A percentile compares a stretch with the other conserved stretches of the same genome.
These are phyloP conservation scores for Globisporangium iwayamae DNA, from an alignment of 352 stramenopile genomes.

Conservation along the genomic window DNA sequence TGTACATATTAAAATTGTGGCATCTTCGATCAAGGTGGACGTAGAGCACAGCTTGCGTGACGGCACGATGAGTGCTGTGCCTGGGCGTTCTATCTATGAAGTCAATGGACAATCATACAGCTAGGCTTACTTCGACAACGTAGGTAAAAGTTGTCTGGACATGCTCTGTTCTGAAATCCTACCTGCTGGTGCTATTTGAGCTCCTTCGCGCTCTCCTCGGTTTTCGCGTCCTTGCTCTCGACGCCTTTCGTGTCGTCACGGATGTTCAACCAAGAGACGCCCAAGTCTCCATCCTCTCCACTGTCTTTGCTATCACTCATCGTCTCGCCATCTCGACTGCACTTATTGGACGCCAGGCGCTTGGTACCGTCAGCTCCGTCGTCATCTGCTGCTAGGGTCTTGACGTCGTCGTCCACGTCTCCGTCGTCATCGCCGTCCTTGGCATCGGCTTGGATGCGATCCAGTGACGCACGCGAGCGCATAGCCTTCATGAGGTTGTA, in stretches of 20 bases:
- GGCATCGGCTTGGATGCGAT: conserved; percentile 30
- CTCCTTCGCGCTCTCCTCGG: conserved; percentile 2
- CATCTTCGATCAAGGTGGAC: not conserved
- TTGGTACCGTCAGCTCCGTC: not conserved
- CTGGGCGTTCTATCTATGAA: too few species aligned
- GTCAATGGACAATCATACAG: too few species aligned
- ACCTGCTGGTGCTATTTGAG: conserved; percentile 4
- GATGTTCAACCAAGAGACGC: not conserved
- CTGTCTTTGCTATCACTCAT: conserved; percentile 1
- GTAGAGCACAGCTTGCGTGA: too few species aligned
- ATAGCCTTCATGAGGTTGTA: conserved; percentile 73
- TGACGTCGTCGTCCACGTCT: conserved; percentile 7
- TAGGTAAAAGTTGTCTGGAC: not conserved
- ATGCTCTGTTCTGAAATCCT: not conserved
- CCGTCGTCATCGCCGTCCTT: conserved; percentile 17
- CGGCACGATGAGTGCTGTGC: too few species aligned
- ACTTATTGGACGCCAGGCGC: not conserved
- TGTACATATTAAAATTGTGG: not conserved
- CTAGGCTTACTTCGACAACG: not conserved
- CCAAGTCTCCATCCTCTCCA: not conserved
- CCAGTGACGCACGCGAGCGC: conserved; percentile 43
- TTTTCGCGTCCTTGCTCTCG: not conserved
- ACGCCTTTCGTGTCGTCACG: not conserved
- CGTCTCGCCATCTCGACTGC: not conserved
- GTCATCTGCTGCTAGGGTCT: not conserved